These are phyloP conservation scores for Exidia glandulosa DNA, from an alignment of 768 basidiomycete species.

Conservation along the genomic window DNA sequence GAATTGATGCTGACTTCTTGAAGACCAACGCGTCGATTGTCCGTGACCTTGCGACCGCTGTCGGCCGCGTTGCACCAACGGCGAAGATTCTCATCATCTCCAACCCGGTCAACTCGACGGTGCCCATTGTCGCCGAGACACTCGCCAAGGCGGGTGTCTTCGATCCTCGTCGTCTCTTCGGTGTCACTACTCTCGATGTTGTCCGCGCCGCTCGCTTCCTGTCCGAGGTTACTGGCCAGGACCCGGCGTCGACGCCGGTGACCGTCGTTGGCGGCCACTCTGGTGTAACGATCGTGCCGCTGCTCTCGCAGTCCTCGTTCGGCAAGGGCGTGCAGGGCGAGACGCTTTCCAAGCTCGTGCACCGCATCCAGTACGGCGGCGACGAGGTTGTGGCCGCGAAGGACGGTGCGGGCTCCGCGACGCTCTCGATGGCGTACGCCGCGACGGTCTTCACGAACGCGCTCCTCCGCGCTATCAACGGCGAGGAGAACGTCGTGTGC, in stretches of 20 bases:
- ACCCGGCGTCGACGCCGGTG: slow-evolving; percentile 57
- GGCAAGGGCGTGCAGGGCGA: slow-evolving; percentile 71
- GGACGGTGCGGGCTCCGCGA: slow-evolving; percentile 71
- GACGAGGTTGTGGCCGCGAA: slow-evolving; percentile 99
- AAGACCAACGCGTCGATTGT: slow-evolving; percentile 97
- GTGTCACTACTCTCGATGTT: slow-evolving; percentile 97
- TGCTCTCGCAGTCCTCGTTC: slow-evolving; percentile 70
- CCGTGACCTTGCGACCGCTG: slow-evolving; percentile 83
- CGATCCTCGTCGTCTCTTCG: slow-evolving; percentile 82
- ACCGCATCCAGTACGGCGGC: slow-evolving; percentile 95
- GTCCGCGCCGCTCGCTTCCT: slow-evolving; percentile 93
- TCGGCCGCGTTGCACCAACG: slow-evolving; percentile 75
- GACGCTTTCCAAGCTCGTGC: slow-evolving; percentile 62
- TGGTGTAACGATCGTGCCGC: slow-evolving; percentile 93
- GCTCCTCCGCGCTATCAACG: slow-evolving; percentile 50
- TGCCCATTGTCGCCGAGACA: slow-evolving; percentile 89
- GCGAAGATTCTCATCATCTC: slow-evolving; percentile 97
- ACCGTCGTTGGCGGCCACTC: slow-evolving; percentile 94
- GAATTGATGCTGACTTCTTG: too few relatives aligned
- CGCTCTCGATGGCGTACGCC: slow-evolving; percentile 70
- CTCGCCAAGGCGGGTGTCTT: slow-evolving; percentile 88
- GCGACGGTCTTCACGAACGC: slow-evolving; percentile 59
- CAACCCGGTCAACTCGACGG: slow-evolving; percentile 97
- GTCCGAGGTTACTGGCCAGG: slow-evolving; percentile 49
- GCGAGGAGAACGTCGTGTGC: slow-evolving; percentile 58